phyloP scores from a whole-genome alignment of 1,139 yeast genomes.

The Yamadazyma dendronema region DNA sequence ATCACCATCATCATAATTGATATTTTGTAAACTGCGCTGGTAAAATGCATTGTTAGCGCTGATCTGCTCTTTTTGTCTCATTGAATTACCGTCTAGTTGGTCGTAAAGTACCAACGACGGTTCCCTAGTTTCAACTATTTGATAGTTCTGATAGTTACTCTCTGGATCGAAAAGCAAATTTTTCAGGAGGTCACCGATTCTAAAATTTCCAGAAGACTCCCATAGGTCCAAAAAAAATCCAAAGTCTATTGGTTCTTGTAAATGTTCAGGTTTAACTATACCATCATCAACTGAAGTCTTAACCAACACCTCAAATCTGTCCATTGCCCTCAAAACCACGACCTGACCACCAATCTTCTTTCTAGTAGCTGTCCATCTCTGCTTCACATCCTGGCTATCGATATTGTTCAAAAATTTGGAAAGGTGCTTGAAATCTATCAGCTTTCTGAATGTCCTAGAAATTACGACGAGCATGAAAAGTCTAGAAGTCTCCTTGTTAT shows the following conservation, averaged over 20 bases:
- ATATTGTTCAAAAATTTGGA: constrained; percentile 41
- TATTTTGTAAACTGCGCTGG: constrained; percentile 16
- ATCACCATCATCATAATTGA: constrained; percentile 6
- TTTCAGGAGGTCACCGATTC: constrained; percentile 29
- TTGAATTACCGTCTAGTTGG: constrained; percentile 45
- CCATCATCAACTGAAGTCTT: constrained; percentile 52
- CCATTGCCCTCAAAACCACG: constrained; percentile 51
- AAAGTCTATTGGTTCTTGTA: constrained; percentile 45
- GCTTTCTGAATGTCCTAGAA: constrained; percentile 52
- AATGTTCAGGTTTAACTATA: constrained; percentile 40
- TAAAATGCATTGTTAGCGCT: constrained; percentile 40
- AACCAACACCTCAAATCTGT: constrained; percentile 60
- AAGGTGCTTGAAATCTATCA: constrained; percentile 60
- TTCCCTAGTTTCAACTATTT: constrained; percentile 19
- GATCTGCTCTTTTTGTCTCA: constrained; percentile 54
- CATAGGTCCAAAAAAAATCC: constrained; percentile 53
- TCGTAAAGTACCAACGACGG: constrained; percentile 29
- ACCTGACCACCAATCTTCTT: constrained; percentile 53
- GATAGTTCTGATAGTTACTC: constrained; percentile 31
- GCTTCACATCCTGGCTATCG: constrained; percentile 37
- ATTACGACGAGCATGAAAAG: constrained; percentile 62
- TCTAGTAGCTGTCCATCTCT: constrained; percentile 63
- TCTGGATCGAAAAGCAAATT: constrained; percentile 27
- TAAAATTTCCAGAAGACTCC: constrained; percentile 48
- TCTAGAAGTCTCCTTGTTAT: constrained; percentile 45